These are phyloP conservation scores for Dunaliella primolecta DNA, from an alignment of 139 green algal genomes.

Conservation along the genomic window DNA sequence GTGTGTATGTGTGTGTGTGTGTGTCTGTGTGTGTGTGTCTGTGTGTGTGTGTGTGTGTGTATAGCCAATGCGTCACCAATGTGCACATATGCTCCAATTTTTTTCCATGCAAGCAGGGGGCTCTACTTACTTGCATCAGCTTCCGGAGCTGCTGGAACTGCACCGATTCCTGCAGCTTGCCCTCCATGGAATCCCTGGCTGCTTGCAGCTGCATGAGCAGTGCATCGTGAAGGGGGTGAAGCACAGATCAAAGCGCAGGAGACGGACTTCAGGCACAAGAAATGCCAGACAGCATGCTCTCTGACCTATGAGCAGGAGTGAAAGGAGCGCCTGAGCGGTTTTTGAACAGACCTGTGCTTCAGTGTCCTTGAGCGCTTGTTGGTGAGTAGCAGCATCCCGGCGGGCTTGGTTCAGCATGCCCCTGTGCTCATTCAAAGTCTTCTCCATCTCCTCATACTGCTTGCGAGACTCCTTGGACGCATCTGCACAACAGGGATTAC, in stretches of 20 bases:
- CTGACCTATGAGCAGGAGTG: no score
- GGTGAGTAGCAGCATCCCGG: neutral
- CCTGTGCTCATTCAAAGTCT: conserved; percentile 23
- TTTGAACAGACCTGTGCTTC: conserved; percentile 18
- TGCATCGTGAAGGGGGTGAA: neutral
- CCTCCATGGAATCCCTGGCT: conserved; percentile 2
- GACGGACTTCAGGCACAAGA: no score
- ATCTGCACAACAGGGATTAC: no score
- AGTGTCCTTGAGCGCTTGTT: neutral
- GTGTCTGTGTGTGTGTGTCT: neutral
- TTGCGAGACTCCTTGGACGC: conserved; percentile 8
- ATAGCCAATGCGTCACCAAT: neutral
- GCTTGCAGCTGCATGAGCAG: conserved; percentile 5
- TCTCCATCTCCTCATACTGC: conserved; percentile 29
- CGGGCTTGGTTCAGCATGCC: conserved; percentile 6
- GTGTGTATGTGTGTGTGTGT: neutral
- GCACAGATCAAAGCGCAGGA: neutral
- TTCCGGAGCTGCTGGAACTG: conserved; percentile 57
- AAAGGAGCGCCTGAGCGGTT: no score
- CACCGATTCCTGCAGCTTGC: conserved; percentile 33
- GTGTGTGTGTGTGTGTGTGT: neutral
- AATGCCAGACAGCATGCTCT: no score
- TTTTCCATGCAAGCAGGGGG: no score
- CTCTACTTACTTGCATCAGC: conserved; percentile 44
- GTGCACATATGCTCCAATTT: neutral